A percentile compares a stretch with the other conserved stretches of the same genome.
phyloP scores from a whole-genome alignment of 768 basidiomycete species.

The Cystoderma amianthinum region DNA sequence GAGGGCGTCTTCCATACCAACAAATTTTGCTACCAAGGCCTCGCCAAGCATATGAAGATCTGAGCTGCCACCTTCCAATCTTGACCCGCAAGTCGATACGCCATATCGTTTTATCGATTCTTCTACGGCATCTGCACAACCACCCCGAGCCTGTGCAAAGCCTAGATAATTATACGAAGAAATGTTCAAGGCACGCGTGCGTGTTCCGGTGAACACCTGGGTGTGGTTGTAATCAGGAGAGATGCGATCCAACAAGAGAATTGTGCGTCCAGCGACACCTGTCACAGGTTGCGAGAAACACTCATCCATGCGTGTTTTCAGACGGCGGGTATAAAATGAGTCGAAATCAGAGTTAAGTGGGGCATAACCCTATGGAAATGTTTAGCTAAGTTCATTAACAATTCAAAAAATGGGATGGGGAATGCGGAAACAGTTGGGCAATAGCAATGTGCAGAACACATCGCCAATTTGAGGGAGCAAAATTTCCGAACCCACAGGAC shows the following conservation, averaged over 20 bases:
- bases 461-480: neutral
- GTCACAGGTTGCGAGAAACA: conserved; percentile 92
- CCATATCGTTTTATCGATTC: conserved; percentile 79
- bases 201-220: conserved; percentile 68
- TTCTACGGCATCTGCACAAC: conserved; percentile 93
- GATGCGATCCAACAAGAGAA: conserved; percentile 76
- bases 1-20: conserved; percentile 86
- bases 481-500: too few relatives aligned
- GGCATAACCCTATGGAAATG: conserved; percentile 90
- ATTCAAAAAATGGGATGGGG: conserved; percentile 1
- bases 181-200: conserved; percentile 89
- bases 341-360: conserved; percentile 98
- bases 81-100: conserved; percentile 64
- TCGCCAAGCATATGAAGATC: conserved; percentile 82
- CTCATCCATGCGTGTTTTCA: conserved; percentile 92
- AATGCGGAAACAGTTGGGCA: neutral
- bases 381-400: neutral
- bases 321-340: conserved; percentile 96
- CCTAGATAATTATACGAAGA: conserved; percentile 99
- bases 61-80: conserved; percentile 79
- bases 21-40: conserved; percentile 81
- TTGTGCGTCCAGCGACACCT: conserved; percentile 92
- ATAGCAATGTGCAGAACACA: neutral
- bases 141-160: conserved; percentile 89
- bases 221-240: conserved; percentile 79